Conservation (phyloP, 805 yeast species). For the Wickerhamiella brachini region DNA sequence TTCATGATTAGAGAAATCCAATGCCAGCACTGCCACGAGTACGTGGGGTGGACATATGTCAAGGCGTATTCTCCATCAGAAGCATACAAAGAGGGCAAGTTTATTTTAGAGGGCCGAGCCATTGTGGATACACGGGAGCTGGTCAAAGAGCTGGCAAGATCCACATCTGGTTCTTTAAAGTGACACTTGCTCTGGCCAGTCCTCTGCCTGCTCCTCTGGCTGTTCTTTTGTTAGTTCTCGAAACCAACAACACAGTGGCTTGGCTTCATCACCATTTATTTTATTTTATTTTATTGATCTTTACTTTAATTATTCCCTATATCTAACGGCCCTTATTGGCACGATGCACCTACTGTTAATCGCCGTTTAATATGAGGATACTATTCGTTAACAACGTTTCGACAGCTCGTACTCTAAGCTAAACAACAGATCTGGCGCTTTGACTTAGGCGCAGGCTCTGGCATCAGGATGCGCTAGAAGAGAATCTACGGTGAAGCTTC, state of each 20-base stretch:
- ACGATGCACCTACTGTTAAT: too few species aligned
- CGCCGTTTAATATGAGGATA: too few species aligned
- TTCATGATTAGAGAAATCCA: conserved; percentile 42
- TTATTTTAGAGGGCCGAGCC: conserved; percentile 34
- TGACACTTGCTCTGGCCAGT: background rate
- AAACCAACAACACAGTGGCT: too few species aligned
- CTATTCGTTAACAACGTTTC: too few species aligned
- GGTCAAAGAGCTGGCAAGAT: background rate
- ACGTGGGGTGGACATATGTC: conserved; percentile 54
- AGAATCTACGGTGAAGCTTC: too few species aligned
- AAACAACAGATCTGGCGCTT: too few species aligned
- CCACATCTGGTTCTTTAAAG: background rate
- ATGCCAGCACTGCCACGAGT: conserved; percentile 40
- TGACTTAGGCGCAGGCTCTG: too few species aligned
- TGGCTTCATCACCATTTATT: background rate
- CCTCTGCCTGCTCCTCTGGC: background rate
- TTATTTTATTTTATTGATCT: background rate
- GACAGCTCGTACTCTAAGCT: too few species aligned
- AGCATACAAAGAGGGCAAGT: conserved; percentile 48
- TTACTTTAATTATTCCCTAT: background rate
- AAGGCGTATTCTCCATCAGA: conserved; percentile 33
- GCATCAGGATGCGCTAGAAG: too few species aligned
- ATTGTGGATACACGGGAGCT: conserved; percentile 1
- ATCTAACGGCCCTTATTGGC: too few species aligned
- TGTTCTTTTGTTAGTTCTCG: too few species aligned